Conservation (phyloP, 2,329 filamentous ascomycete genomes). For the Neonectria faginata region DNA sequence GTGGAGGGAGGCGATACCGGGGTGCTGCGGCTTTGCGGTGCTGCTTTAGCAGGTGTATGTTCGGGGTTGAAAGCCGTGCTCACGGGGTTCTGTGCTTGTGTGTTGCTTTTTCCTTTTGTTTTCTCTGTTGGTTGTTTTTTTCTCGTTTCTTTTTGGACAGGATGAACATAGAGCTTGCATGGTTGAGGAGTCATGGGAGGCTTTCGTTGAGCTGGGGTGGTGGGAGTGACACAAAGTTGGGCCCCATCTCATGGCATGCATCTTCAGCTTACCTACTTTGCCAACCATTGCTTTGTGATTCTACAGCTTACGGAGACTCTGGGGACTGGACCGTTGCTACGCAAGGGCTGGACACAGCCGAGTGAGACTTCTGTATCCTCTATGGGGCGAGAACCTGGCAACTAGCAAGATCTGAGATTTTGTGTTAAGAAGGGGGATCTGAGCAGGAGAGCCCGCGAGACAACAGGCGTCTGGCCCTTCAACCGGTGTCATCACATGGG, state of each 20-base stretch:
- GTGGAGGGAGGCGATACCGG: conserved; percentile 14
- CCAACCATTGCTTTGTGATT: too few relatives aligned
- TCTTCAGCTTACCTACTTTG: background rate
- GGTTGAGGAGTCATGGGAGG: conserved; percentile 1
- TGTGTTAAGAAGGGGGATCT: background rate
- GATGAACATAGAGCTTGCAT: background rate
- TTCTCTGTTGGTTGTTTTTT: too few relatives aligned
- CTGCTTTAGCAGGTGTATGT: background rate
- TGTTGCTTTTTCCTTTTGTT: too few relatives aligned
- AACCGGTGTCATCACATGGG: background rate
- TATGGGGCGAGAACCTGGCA: background rate
- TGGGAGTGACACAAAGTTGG: background rate
- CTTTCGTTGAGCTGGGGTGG: conserved; percentile 1
- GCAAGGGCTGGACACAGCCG: background rate
- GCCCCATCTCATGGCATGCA: background rate
- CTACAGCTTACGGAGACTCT: background rate
- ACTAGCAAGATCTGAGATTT: conserved; percentile 8
- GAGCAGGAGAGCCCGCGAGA: conserved; percentile 1
- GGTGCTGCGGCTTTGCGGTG: conserved; percentile 13
- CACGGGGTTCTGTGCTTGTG: background rate
- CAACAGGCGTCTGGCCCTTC: background rate
- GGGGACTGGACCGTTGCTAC: background rate
- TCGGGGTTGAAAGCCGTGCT: background rate
- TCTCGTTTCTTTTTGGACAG: background rate
- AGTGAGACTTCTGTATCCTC: background rate